Percentiles rank a stretch among this genome's conserved stretches.
These are phyloP conservation scores for Trichoderma sp. DNA, from an alignment of 2,329 filamentous ascomycete species.

Conservation along the genomic window DNA sequence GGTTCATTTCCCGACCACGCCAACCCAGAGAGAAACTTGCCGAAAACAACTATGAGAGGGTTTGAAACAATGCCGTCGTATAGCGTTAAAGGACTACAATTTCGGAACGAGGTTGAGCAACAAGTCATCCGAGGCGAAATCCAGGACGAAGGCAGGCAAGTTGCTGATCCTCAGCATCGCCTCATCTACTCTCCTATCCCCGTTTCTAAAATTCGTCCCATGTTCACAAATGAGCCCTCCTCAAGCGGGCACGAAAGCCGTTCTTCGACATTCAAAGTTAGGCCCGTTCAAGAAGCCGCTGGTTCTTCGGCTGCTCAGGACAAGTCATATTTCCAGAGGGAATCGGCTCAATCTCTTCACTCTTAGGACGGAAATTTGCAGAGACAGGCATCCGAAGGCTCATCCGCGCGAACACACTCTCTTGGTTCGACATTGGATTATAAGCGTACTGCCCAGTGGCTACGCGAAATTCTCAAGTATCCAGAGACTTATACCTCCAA, in stretches of 20 bases:
- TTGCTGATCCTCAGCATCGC: neutral
- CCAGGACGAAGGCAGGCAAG: neutral
- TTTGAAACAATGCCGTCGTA: neutral
- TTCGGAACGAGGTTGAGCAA: neutral
- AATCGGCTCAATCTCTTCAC: conserved; percentile 15
- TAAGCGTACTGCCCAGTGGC: conserved; percentile 38
- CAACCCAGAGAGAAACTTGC: neutral
- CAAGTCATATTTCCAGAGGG: conserved; percentile 2
- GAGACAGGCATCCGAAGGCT: conserved; percentile 8
- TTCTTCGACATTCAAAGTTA: conserved; percentile 21
- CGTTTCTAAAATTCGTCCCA: conserved; percentile 25
- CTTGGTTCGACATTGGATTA: conserved; percentile 36
- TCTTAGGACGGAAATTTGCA: neutral
- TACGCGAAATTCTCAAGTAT: conserved; percentile 35
- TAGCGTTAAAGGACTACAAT: neutral
- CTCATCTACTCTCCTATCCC: conserved; percentile 24
- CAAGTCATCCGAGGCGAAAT: neutral
- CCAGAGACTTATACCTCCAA: conserved; percentile 31
- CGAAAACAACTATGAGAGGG: neutral
- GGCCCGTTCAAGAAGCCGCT: neutral
- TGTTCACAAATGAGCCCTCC: neutral
- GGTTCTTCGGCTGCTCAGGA: neutral
- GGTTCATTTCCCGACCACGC: neutral
- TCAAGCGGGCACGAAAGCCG: neutral
- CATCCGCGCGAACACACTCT: conserved; percentile 29